A percentile compares a stretch with the other conserved stretches of the same genome.
Conservation (phyloP, 2,329 filamentous ascomycete species). For the Monilinia fructigena region DNA sequence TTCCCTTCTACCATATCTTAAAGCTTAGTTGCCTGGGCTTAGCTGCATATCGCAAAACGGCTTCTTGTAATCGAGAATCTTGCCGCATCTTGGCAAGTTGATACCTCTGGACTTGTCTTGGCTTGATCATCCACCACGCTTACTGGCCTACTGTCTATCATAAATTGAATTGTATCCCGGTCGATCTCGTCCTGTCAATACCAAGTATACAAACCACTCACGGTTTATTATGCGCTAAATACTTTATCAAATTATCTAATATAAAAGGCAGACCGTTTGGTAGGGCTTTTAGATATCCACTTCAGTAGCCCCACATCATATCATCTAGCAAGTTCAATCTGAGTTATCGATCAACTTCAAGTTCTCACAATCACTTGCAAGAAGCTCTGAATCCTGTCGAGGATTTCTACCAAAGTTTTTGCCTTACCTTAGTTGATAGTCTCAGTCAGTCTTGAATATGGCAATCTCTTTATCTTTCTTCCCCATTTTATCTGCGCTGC, state of each 20-base stretch:
- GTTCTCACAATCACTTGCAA: neutral
- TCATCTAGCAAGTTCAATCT: neutral
- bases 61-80: neutral
- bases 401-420: neutral
- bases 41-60: neutral
- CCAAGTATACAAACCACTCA: neutral
- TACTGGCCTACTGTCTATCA: no score
- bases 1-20: no score
- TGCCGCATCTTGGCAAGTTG: neutral
- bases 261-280: slow-evolving; percentile 33
- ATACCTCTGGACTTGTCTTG: neutral
- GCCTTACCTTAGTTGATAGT: neutral
- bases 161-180: neutral
- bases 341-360: slow-evolving; percentile 15
- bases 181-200: neutral
- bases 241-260: slow-evolving; percentile 24
- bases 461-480: slow-evolving; percentile 46
- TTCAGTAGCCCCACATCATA: neutral
- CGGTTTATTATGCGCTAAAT: neutral
- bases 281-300: slow-evolving; percentile 31
- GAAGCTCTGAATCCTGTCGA: neutral
- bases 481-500: slow-evolving; percentile 40
- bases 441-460: slow-evolving; percentile 40
- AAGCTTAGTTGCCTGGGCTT: neutral
- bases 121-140: neutral